phyloP scores from a whole-genome alignment of 2,329 filamentous ascomycete genomes.

The Chaetomiaceae sp. region DNA sequence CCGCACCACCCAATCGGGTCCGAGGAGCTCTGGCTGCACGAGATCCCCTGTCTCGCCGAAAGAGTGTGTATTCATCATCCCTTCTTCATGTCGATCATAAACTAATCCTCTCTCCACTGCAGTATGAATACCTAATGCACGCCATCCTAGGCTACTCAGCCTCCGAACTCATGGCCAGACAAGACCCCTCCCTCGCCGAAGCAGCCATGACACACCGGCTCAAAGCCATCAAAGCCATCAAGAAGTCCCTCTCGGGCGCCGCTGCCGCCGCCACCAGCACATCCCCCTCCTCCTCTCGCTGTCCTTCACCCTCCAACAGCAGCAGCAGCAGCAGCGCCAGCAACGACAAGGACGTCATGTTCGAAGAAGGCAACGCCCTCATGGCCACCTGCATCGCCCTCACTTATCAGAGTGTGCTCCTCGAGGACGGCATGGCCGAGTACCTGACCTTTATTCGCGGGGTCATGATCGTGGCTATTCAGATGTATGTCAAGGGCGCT shows the following conservation, averaged over 20 bases:
- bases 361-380: conserved; percentile 55
- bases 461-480: conserved; percentile 50
- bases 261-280: background rate
- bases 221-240: conserved; percentile 60
- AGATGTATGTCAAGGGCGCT: conserved; percentile 48
- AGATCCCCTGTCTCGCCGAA: conserved; percentile 63
- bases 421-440: conserved; percentile 56
- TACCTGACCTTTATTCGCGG: conserved; percentile 59
- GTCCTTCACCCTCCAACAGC: background rate
- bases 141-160: conserved; percentile 64
- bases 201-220: conserved; percentile 61
- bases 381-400: conserved; percentile 57
- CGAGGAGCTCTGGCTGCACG: conserved; percentile 62
- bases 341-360: conserved; percentile 30
- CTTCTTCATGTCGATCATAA: background rate
- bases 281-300: background rate
- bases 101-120: background rate
- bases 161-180: conserved; percentile 53
- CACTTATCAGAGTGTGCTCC: conserved; percentile 53
- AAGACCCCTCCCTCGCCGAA: conserved; percentile 47
- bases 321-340: background rate
- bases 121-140: conserved; percentile 67
- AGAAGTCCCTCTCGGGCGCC: conserved; percentile 46
- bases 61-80: conserved; percentile 38
- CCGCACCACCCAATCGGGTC: conserved; percentile 62